A percentile compares a stretch with the other conserved stretches of the same genome.
Evolutionary conservation across 345 rosid genomes (phyloP).

Genomic region (Populus ilicifolia): DNA sequence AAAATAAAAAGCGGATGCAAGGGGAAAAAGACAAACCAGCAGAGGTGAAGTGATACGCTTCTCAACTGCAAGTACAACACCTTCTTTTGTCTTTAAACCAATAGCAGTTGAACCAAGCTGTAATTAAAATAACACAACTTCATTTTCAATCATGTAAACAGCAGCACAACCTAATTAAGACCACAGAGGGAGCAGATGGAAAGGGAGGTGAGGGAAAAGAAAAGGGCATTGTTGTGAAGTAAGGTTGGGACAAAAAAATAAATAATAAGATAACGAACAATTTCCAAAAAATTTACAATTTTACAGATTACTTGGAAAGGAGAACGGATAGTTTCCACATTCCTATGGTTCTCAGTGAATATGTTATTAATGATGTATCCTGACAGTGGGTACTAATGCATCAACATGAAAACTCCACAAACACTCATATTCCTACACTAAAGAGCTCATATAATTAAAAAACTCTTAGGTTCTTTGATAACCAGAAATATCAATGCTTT

Average conservation of each 20-base stretch:
- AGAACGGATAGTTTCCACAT: not conserved
- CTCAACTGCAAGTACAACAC: slow-evolving; percentile 97
- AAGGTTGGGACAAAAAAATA: not conserved
- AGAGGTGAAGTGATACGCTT: slow-evolving; percentile 91
- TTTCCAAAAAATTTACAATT: not conserved
- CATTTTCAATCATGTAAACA: not conserved
- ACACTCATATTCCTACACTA: not conserved
- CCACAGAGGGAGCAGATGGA: not conserved
- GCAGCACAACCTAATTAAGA: not conserved
- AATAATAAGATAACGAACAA: not conserved
- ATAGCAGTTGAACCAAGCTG: slow-evolving; percentile 97
- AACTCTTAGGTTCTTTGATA: no score
- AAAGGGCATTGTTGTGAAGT: not conserved
- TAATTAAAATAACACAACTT: slow-evolving; percentile 5
- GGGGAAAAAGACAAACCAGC: slow-evolving; percentile 46
- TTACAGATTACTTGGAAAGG: not conserved
- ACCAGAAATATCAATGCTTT: no score
- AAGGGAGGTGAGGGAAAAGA: not conserved
- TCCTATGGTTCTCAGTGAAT: not conserved
- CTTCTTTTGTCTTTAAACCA: slow-evolving; percentile 87
- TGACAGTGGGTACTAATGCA: not conserved
- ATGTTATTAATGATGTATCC: not conserved
- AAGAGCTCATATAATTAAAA: no score
- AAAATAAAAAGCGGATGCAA: not conserved
- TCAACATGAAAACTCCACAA: not conserved